Evolutionary conservation across 257 asterid species (phyloP), one percentile per base, ranked within the genome.

Genomic region (Solanum bulbocastanum): DNA sequence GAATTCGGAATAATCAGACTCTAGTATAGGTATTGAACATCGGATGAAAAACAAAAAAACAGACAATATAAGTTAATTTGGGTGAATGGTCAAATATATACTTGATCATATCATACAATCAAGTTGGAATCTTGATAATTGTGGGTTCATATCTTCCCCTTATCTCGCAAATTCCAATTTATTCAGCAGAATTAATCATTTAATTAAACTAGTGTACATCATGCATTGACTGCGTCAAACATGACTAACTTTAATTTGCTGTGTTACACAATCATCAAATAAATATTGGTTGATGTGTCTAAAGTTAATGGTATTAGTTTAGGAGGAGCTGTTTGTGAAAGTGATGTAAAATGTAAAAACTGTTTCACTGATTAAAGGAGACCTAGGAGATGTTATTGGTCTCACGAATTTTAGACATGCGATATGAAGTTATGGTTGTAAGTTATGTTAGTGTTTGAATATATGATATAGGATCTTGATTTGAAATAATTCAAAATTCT

Each of bases 1-100:
- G 10, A 18, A 56, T 56, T 8, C 4, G 0, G 2, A 56, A 56
- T 56, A 56, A 8, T 0, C n/a, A 1, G 0, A 0, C 23, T 52
- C 1, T n/a, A 52, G 0, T 6, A 1, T 3, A 6, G 23, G 0
- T 56, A 56, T 0, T 4, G 0, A 0, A 52, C 22, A 44, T 1
- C 58, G 58, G 1, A 44, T 52, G 2, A 20, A 6, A 18, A 56
- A 52, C 7, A 6, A 15, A 18, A 56, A 56, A 18, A 6, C 25
- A 56, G 7, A 56, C 25, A 0, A 56, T 6, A 20, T 18, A 56
- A 56, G 65, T 56, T 30, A 30, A 30, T 30, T 74, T 10, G 14
- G 32, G 3, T 22, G 52, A 74, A 36, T 37, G 5, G 83, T 74
- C 33, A 37, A 36, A 37, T 10, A 74, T 36, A 36, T 36, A 74